Conservation (phyloP, 345 rosid genomes). For the Arabis alpina region DNA sequence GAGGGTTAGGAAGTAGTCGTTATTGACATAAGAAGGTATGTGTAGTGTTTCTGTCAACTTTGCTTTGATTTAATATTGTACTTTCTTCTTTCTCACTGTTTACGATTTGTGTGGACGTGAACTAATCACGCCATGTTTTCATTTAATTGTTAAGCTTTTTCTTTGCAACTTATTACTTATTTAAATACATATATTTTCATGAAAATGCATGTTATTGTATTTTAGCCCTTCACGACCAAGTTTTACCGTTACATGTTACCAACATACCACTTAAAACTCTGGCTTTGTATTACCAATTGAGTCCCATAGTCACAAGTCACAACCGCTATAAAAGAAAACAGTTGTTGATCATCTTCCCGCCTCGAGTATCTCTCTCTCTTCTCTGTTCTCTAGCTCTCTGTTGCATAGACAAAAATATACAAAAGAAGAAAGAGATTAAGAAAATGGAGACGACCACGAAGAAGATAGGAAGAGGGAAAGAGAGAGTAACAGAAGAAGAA, state of each 20-base stretch:
- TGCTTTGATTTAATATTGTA: constrained; percentile 27
- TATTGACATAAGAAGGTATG: constrained; percentile 10
- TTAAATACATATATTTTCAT: no score
- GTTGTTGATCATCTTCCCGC: constrained; percentile 40
- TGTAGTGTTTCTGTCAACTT: constrained; percentile 38
- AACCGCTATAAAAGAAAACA: constrained; percentile 30
- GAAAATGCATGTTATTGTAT: no score
- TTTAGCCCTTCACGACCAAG: background rate
- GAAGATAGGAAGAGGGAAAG: constrained; percentile 34
- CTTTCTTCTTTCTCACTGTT: constrained; percentile 35
- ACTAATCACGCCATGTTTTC: constrained; percentile 27
- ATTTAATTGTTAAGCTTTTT: constrained; percentile 5
- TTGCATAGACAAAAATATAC: background rate
- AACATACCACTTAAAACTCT: background rate
- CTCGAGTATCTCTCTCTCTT: constrained; percentile 8
- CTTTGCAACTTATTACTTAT: background rate
- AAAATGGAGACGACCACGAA: constrained; percentile 35
- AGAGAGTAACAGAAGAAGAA: constrained; percentile 49
- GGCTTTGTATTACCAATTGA: background rate
- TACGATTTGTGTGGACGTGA: constrained; percentile 33
- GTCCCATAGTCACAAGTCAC: constrained; percentile 17
- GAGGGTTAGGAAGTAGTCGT: constrained; percentile 42
- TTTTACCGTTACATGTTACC: no score
- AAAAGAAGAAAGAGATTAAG: background rate
- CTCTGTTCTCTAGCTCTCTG: background rate